Evolutionary conservation across 768 basidiomycete genomes (phyloP).

Genomic region (Epithele typhae): DNA sequence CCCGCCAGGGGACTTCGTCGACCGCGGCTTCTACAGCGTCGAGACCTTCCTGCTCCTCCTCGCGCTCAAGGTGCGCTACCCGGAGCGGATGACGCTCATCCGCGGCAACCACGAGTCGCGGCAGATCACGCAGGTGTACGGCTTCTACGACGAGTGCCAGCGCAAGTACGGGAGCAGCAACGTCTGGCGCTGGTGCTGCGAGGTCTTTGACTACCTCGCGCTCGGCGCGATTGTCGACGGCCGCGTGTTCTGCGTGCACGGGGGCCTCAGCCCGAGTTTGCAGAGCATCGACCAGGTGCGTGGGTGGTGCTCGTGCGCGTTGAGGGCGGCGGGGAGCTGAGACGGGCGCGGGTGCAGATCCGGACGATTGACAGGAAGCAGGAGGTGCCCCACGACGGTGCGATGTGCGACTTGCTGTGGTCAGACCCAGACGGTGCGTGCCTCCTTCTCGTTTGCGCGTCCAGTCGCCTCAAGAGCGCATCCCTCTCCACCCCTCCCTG

Average conservation of each 20-base stretch:
- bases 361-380: slow-evolving; percentile 93
- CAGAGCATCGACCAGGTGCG: slow-evolving; percentile 82
- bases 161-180: slow-evolving; percentile 99
- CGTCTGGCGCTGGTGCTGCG: slow-evolving; percentile 99
- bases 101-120: slow-evolving; percentile 98
- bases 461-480: not conserved
- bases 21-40: slow-evolving; percentile 98
- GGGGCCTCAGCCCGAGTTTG: slow-evolving; percentile 88
- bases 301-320: slow-evolving; percentile 4
- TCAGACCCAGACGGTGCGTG: slow-evolving; percentile 90
- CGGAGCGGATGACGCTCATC: slow-evolving; percentile 95
- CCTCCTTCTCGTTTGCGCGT: not conserved
- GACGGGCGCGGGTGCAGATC: too few species aligned
- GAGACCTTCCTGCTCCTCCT: slow-evolving; percentile 98
- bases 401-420: slow-evolving; percentile 99
- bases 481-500: not conserved
- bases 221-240: slow-evolving; percentile 98
- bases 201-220: slow-evolving; percentile 96
- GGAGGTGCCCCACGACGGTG: slow-evolving; percentile 97
- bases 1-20: slow-evolving; percentile 99
- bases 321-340: too few species aligned
- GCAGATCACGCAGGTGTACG: slow-evolving; percentile 99
- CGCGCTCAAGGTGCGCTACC: slow-evolving; percentile 95
- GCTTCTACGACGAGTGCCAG: slow-evolving; percentile 99
- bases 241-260: slow-evolving; percentile 99